These are phyloP conservation scores for Pistacia atlantica DNA, from an alignment of 345 rosid genomes.

Conservation along the genomic window DNA sequence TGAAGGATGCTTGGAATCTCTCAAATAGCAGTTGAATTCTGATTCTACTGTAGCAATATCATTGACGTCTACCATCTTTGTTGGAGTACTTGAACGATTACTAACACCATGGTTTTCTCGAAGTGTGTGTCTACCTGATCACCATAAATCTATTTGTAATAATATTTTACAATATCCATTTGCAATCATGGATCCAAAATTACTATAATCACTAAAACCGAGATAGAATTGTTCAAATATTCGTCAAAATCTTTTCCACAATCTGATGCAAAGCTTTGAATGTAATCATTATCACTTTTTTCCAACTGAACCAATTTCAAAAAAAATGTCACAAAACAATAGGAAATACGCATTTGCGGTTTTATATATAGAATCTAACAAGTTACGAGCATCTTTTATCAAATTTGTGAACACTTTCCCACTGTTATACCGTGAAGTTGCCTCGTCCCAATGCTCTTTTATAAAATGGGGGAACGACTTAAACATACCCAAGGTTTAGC, in stretches of 20 bases:
- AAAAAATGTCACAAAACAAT: background rate
- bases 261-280: background rate
- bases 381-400: too few relatives aligned
- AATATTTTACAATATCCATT: background rate
- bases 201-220: background rate
- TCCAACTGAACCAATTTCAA: background rate
- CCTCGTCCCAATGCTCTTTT: too few relatives aligned
- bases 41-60: background rate
- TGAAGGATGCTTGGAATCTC: background rate
- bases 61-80: too few relatives aligned
- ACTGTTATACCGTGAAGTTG: too few relatives aligned
- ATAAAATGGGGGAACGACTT: too few relatives aligned
- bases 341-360: background rate
- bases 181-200: background rate
- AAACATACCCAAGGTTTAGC: too few relatives aligned
- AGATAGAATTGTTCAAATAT: background rate
- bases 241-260: background rate
- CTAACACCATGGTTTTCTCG: background rate
- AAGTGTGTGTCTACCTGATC: background rate
- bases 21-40: constrained; percentile 17
- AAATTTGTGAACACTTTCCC: too few relatives aligned
- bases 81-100: too few relatives aligned
- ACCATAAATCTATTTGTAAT: background rate
- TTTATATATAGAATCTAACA: too few relatives aligned
- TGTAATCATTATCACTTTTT: background rate